phyloP scores from a whole-genome alignment of 345 rosid species.

The Hibiscus syriacus region DNA sequence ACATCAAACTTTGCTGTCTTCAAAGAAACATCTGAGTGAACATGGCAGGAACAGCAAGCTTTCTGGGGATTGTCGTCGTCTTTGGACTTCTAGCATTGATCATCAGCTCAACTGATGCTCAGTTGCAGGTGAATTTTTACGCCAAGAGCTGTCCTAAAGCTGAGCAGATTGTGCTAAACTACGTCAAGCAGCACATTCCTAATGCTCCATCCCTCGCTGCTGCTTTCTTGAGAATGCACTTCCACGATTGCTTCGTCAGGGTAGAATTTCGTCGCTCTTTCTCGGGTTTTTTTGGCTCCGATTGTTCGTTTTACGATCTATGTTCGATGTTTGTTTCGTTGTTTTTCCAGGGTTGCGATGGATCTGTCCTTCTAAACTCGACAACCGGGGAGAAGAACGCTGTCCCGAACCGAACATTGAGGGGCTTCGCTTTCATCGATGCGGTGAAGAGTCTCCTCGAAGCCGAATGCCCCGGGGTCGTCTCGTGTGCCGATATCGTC shows the following conservation, averaged over 20 bases:
- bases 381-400: not conserved
- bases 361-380: not conserved
- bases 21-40: not conserved
- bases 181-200: not conserved
- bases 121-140: not conserved
- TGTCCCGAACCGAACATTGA: not conserved
- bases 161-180: not conserved
- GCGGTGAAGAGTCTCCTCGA: not conserved
- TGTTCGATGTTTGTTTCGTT: not conserved
- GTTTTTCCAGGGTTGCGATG: not conserved
- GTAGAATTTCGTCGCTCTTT: not conserved
- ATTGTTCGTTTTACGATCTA: no score
- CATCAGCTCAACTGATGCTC: not conserved
- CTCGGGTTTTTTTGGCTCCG: no score
- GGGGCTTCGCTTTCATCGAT: not conserved
- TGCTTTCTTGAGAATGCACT: not conserved
- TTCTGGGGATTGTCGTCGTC: not conserved
- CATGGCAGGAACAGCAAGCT: not conserved
- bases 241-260: not conserved
- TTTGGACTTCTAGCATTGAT: not conserved
- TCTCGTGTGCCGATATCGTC: not conserved
- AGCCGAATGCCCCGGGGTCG: not conserved
- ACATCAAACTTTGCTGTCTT: not conserved
- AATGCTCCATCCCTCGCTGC: not conserved
- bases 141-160: not conserved